A percentile compares a stretch with the other conserved stretches of the same genome.
Evolutionary conservation across 2,329 filamentous ascomycete genomes (phyloP).

Genomic region (Phoma sp.): DNA sequence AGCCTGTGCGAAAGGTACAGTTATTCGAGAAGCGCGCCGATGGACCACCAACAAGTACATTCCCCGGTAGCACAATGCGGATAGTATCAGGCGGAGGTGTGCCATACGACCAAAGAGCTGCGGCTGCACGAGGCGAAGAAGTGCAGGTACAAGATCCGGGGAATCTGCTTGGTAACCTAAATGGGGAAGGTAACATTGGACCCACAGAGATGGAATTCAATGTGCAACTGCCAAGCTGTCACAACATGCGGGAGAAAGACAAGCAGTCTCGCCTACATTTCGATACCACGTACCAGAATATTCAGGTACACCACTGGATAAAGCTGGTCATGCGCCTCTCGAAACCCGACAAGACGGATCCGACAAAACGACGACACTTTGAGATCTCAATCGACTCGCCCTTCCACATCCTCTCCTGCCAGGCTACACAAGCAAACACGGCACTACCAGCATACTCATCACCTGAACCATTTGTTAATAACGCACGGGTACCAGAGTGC

Average conservation of each 20-base stretch:
- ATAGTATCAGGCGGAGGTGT: conserved; percentile 83
- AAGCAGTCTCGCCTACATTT: conserved; percentile 74
- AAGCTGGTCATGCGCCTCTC: conserved; percentile 97
- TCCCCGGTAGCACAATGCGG: conserved; percentile 76
- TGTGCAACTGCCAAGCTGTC: conserved; percentile 88
- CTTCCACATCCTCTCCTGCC: conserved; percentile 91
- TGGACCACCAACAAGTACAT: conserved; percentile 74
- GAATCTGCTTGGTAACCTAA: conserved; percentile 82
- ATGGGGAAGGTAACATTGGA: conserved; percentile 76
- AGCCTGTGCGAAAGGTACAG: conserved; percentile 82
- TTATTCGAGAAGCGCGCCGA: conserved; percentile 90
- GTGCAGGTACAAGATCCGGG: conserved; percentile 62
- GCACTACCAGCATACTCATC: conserved; percentile 80
- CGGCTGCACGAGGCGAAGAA: conserved; percentile 63
- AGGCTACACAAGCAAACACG: conserved; percentile 90
- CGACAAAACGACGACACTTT: conserved; percentile 83
- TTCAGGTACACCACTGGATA: conserved; percentile 95
- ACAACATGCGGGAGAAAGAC: conserved; percentile 79
- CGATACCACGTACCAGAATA: conserved; percentile 92
- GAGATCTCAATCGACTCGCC: conserved; percentile 97
- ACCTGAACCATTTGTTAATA: conserved; percentile 51
- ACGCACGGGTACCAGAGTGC: conserved; percentile 59
- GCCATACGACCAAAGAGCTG: conserved; percentile 66
- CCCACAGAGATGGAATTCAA: conserved; percentile 95
- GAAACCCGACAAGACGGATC: conserved; percentile 79